These are phyloP conservation scores for Sphaerostilbella broomeana DNA, from an alignment of 2,329 filamentous ascomycete genomes.

Conservation along the genomic window DNA sequence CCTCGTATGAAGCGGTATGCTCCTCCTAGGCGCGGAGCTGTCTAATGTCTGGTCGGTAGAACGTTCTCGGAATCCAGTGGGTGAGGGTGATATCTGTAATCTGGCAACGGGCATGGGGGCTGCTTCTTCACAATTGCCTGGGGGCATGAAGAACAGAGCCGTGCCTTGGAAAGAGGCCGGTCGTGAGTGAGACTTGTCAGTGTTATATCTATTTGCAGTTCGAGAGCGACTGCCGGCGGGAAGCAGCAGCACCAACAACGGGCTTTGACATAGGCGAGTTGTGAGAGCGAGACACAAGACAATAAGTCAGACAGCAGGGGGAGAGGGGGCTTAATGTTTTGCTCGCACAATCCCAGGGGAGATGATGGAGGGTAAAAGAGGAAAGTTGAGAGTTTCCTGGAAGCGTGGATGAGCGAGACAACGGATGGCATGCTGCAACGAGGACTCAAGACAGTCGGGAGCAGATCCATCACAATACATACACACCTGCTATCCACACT, in stretches of 20 bases:
- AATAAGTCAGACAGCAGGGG: conserved; percentile 12
- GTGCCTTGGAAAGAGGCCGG: not conserved
- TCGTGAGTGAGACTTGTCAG: not conserved
- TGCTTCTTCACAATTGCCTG: not conserved
- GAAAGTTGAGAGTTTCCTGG: not conserved
- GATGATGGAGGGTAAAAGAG: not conserved
- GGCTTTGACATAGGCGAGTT: conserved; percentile 6
- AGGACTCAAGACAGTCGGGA: too few relatives aligned
- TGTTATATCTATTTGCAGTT: conserved; percentile 2
- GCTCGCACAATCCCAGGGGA: not conserved
- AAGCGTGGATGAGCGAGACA: not conserved
- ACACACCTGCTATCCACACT: too few relatives aligned
- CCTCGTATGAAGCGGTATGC: conserved; percentile 20
- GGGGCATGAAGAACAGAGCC: not conserved
- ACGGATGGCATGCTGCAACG: too few relatives aligned
- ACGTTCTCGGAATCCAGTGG: conserved; percentile 9
- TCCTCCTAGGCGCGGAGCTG: conserved; percentile 15
- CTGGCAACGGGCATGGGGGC: conserved; percentile 10
- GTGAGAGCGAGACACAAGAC: conserved; percentile 3
- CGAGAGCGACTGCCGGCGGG: conserved; percentile 1
- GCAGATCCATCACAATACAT: conserved; percentile 10
- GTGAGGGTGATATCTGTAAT: conserved; percentile 5
- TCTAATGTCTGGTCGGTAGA: conserved; percentile 3
- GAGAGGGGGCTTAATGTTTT: too few relatives aligned
- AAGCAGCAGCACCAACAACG: not conserved